phyloP scores from a whole-genome alignment of 2,329 filamentous ascomycete species.

The Penicillium hesseltinei region DNA sequence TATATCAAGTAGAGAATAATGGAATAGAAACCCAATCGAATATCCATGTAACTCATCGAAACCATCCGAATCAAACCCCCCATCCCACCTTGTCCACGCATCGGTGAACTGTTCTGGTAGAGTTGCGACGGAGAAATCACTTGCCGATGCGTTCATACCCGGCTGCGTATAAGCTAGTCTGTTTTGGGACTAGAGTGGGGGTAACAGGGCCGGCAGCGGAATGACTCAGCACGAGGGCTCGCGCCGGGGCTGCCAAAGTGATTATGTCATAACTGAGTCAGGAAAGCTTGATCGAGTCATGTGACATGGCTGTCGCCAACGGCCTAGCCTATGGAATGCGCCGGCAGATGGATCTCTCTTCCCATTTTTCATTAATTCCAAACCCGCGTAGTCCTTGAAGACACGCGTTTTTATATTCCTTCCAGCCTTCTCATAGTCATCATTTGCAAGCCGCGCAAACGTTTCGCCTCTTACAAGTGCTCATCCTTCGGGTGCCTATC shows the following conservation, averaged over 20 bases:
- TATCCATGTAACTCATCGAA: not conserved
- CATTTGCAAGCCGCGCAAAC: not conserved
- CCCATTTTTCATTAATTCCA: not conserved
- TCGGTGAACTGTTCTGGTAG: conserved; percentile 30
- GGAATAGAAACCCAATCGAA: not conserved
- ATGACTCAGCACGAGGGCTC: conserved; percentile 4
- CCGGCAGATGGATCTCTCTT: too few relatives aligned
- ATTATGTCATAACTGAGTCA: conserved; percentile 9
- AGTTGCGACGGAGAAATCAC: conserved; percentile 21
- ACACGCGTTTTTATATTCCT: not conserved
- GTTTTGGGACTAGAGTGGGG: conserved; percentile 33
- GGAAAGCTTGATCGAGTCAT: conserved; percentile 4
- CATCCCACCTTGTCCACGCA: conserved; percentile 14
- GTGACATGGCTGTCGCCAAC: not conserved
- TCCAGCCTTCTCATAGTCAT: not conserved
- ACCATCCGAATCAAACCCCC: not conserved
- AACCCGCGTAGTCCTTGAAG: not conserved
- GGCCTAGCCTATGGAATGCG: not conserved
- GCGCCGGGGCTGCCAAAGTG: not conserved
- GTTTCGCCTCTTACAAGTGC: not conserved
- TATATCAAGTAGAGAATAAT: not conserved
- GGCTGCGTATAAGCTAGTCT: conserved; percentile 22
- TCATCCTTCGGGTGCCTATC: conserved; percentile 14
- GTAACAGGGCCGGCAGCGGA: conserved; percentile 12
- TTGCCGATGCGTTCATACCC: conserved; percentile 22